These are phyloP conservation scores for Penicillium verrucosum DNA, from an alignment of 2,329 filamentous ascomycete species.

Conservation along the genomic window DNA sequence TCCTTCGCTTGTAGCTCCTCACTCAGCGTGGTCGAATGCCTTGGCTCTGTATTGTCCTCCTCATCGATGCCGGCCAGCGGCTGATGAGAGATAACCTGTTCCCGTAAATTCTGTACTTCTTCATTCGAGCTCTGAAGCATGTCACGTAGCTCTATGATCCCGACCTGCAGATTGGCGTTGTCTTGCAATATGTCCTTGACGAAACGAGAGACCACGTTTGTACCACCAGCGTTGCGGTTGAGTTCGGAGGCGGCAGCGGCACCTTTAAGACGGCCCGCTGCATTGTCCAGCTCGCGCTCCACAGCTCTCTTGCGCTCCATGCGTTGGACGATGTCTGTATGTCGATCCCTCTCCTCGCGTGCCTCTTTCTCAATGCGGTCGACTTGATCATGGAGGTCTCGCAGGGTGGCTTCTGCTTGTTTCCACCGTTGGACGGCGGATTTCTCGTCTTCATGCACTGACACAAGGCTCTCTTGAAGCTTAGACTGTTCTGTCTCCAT, in stretches of 20 bases:
- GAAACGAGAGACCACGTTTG: constrained; percentile 84
- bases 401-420: constrained; percentile 75
- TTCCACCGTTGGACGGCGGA: constrained; percentile 80
- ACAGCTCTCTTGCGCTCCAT: constrained; percentile 81
- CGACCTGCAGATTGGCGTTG: constrained; percentile 88
- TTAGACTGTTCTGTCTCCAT: constrained; percentile 78
- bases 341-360: constrained; percentile 72
- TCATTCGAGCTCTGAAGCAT: constrained; percentile 90
- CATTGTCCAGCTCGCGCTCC: constrained; percentile 75
- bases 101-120: constrained; percentile 81
- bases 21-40: constrained; percentile 56
- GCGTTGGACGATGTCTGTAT: constrained; percentile 73
- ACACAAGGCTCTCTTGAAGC: constrained; percentile 64
- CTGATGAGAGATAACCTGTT: constrained; percentile 77
- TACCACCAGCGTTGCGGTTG: constrained; percentile 56
- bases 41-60: constrained; percentile 23
- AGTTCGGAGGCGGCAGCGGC: constrained; percentile 69
- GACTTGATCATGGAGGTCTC: constrained; percentile 78
- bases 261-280: constrained; percentile 75
- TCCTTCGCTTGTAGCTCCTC: constrained; percentile 65
- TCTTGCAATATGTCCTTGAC: constrained; percentile 94
- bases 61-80: constrained; percentile 50
- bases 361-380: constrained; percentile 85
- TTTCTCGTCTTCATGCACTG: constrained; percentile 70
- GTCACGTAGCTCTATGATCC: constrained; percentile 85